phyloP scores from a whole-genome alignment of 2,329 filamentous ascomycete species.

The Penicillium verrucosum region DNA sequence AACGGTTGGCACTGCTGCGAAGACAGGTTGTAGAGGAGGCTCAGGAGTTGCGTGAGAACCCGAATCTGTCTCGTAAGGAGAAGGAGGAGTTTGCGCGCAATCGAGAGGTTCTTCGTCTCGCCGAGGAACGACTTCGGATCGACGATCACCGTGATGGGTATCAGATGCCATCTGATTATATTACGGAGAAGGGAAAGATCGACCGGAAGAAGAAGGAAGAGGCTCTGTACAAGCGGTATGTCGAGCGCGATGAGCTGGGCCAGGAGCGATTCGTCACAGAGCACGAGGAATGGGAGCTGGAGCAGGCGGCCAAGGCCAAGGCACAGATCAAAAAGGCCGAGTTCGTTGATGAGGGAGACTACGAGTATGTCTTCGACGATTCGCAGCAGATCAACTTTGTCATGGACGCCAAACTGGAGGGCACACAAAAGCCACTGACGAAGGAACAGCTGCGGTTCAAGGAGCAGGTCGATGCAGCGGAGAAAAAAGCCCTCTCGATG shows the following conservation, averaged over 20 bases:
- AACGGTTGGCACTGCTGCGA: conserved; percentile 79
- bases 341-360: conserved; percentile 74
- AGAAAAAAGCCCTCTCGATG: conserved; percentile 82
- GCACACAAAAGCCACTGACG: conserved; percentile 67
- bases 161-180: conserved; percentile 88
- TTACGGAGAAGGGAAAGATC: conserved; percentile 88
- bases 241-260: conserved; percentile 81
- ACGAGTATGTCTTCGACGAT: conserved; percentile 91
- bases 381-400: conserved; percentile 83
- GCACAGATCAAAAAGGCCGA: conserved; percentile 75
- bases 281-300: conserved; percentile 92
- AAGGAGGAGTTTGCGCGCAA: conserved; percentile 88
- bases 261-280: conserved; percentile 89
- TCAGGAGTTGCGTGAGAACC: conserved; percentile 73
- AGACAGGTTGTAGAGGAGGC: conserved; percentile 89
- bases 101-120: conserved; percentile 72
- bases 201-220: conserved; percentile 84
- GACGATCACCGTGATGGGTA: conserved; percentile 93
- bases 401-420: conserved; percentile 68
- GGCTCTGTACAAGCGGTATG: conserved; percentile 83
- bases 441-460: conserved; percentile 76
- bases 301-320: conserved; percentile 84
- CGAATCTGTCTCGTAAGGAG: conserved; percentile 71
- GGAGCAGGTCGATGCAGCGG: conserved; percentile 80
- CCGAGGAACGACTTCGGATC: conserved; percentile 79